Percentiles rank a stretch among this genome's conserved stretches.
Conservation (phyloP, 2,329 filamentous ascomycete genomes). For the Trichoderma arundinaceum region DNA sequence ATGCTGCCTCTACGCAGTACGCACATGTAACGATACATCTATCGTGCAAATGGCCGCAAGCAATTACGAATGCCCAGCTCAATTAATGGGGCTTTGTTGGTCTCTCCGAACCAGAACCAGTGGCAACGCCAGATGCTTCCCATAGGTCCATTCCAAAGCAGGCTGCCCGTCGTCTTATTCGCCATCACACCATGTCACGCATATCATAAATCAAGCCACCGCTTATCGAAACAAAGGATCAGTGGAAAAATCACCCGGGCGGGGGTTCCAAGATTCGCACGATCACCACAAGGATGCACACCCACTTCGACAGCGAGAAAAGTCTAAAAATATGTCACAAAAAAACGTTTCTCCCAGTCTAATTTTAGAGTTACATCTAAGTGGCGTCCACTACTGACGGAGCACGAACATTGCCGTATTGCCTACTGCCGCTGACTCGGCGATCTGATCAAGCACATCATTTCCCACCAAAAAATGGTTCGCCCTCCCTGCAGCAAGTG, state of each 20-base stretch:
- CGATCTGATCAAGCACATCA: background rate
- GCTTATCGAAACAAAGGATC: background rate
- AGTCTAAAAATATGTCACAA: background rate
- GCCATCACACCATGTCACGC: background rate
- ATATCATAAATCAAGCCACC: background rate
- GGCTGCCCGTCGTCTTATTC: too few species aligned
- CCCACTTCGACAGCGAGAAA: background rate
- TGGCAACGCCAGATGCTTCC: too few species aligned
- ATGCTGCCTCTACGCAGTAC: background rate
- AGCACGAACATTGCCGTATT: background rate
- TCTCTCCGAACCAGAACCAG: too few species aligned
- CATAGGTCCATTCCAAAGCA: too few species aligned
- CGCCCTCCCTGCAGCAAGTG: background rate
- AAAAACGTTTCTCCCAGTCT: background rate
- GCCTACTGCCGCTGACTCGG: background rate
- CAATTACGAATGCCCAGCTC: too few species aligned
- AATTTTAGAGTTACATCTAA: constrained; percentile 11
- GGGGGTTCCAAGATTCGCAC: background rate
- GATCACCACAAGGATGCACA: background rate
- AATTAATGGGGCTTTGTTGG: too few species aligned
- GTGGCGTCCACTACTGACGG: background rate
- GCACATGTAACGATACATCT: background rate
- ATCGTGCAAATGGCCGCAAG: too few species aligned
- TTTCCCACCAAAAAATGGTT: background rate
- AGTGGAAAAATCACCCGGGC: too few species aligned